These are phyloP conservation scores for Coelastrella sp. DNA, from an alignment of 139 green algal genomes.

Conservation along the genomic window DNA sequence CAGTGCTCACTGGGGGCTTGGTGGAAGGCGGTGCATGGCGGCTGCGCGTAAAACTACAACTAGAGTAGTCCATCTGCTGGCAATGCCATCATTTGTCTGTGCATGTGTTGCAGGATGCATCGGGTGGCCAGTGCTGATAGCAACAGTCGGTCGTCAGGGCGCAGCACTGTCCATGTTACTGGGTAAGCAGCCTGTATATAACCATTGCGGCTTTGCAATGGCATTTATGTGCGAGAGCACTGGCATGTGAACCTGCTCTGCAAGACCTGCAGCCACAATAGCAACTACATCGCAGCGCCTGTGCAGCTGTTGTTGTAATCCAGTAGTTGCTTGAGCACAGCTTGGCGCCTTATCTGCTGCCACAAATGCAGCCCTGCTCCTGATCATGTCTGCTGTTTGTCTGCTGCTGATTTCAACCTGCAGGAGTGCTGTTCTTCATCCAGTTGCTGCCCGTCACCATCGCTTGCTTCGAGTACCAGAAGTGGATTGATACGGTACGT, in stretches of 20 bases:
- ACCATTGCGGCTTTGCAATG: too few relatives aligned
- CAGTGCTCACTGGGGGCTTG: not conserved
- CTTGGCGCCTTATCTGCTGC: too few relatives aligned
- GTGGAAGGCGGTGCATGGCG: not conserved
- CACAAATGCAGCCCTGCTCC: too few relatives aligned
- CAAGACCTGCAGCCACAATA: too few relatives aligned
- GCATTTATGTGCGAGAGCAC: too few relatives aligned
- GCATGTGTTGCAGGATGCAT: slow-evolving; percentile 26
- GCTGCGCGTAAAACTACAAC: not conserved
- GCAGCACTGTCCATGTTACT: slow-evolving; percentile 37
- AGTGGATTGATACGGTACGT: slow-evolving; percentile 7
- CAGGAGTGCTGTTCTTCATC: slow-evolving; percentile 42
- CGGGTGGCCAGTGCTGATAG: slow-evolving; percentile 39
- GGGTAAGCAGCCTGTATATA: too few relatives aligned
- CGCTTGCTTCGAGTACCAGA: slow-evolving; percentile 24
- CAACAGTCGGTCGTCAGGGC: slow-evolving; percentile 26
- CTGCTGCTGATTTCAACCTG: too few relatives aligned
- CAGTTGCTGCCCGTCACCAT: slow-evolving; percentile 39
- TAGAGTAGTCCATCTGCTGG: not conserved
- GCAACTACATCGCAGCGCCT: too few relatives aligned
- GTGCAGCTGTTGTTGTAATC: too few relatives aligned
- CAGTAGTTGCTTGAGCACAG: too few relatives aligned
- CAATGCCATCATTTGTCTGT: not conserved
- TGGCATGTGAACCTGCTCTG: too few relatives aligned
- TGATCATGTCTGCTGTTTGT: too few relatives aligned